These are phyloP conservation scores for Plasmodium reichenowi DNA, from an alignment of 169 alveolate species.

Conservation along the genomic window DNA sequence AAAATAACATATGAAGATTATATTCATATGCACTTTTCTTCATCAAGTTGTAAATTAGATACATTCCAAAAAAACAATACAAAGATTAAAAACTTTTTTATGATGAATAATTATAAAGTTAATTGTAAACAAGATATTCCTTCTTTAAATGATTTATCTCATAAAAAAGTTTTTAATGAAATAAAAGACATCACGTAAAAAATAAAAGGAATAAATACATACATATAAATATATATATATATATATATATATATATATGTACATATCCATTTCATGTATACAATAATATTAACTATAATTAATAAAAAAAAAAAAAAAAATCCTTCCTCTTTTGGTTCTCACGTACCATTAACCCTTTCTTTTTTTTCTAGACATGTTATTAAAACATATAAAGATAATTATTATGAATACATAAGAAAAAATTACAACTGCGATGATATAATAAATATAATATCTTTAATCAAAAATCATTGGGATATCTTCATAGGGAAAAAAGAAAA, in stretches of 20 bases:
- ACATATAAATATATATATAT: not conserved
- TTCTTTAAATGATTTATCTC: not conserved
- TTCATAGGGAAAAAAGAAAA: slow-evolving; percentile 16
- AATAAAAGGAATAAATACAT: not conserved
- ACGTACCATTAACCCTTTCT: not conserved
- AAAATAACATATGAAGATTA: slow-evolving; percentile 69
- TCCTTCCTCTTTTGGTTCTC: not conserved
- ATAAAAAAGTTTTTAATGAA: not conserved
- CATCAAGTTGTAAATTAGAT: slow-evolving; percentile 2
- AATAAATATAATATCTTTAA: slow-evolving; percentile 17
- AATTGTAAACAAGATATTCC: not conserved
- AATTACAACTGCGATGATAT: slow-evolving; percentile 56
- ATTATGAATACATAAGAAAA: slow-evolving; percentile 16
- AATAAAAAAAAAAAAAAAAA: too few relatives aligned
- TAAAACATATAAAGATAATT: slow-evolving; percentile 15
- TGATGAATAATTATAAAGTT: not conserved
- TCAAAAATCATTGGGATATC: slow-evolving; percentile 19
- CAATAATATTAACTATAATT: too few relatives aligned
- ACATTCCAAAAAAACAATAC: slow-evolving; percentile 12
- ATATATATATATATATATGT: not conserved
- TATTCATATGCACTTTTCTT: not conserved
- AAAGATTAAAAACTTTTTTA: not conserved
- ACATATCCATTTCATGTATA: not conserved
- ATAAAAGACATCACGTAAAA: slow-evolving; percentile 31
- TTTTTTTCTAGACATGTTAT: slow-evolving; percentile 19